Evolutionary conservation across 345 rosid genomes (phyloP).

Genomic region (Salix dunnii): DNA sequence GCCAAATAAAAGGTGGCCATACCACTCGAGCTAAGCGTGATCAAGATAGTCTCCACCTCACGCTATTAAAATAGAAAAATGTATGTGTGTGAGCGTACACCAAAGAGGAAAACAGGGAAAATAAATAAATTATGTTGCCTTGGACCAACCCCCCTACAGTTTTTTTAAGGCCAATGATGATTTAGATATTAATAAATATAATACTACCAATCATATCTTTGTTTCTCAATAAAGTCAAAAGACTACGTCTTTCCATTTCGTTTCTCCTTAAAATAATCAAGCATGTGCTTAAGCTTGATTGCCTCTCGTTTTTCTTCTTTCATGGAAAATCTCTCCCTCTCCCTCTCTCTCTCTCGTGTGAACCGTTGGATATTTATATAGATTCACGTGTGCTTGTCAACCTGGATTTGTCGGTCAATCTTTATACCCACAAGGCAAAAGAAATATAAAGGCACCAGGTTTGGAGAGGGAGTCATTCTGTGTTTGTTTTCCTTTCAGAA

Average conservation of each 20-base stretch:
- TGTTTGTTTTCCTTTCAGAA: neutral
- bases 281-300: neutral
- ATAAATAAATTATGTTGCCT: neutral
- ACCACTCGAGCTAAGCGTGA: neutral
- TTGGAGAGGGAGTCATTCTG: neutral
- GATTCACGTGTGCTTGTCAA: conserved; percentile 78
- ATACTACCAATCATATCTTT: neutral
- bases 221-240: neutral
- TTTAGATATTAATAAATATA: neutral
- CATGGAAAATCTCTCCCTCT: neutral
- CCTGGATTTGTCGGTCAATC: conserved; percentile 66
- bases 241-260: neutral
- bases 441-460: neutral
- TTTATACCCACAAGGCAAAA: conserved; percentile 20
- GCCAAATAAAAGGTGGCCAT: neutral
- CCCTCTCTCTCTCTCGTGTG: conserved; percentile 29
- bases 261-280: neutral
- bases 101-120: neutral
- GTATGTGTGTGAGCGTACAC: neutral
- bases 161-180: neutral
- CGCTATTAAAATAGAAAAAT: neutral
- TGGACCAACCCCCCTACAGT: neutral
- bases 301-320: neutral
- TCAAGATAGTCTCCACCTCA: neutral
- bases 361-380: conserved; percentile 44